These are phyloP conservation scores for Fennellomyces sp. DNA, from an alignment of 371 early-diverging fungal genomes.

Conservation along the genomic window DNA sequence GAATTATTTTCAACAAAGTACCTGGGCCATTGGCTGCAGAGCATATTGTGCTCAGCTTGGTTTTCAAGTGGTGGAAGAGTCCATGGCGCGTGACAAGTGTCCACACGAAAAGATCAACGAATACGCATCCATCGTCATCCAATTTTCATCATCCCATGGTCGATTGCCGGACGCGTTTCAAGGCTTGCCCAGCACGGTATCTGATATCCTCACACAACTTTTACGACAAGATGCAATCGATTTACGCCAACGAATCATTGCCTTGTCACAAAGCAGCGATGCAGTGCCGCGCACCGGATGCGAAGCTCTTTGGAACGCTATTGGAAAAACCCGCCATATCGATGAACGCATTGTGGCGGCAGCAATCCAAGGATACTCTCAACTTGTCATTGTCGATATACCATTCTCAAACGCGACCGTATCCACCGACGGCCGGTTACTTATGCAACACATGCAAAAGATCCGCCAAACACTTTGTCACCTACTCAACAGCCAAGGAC, in stretches of 20 bases:
- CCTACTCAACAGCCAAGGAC: not conserved
- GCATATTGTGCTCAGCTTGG: conserved; percentile 39
- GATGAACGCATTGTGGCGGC: not conserved
- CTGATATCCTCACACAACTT: conserved; percentile 12
- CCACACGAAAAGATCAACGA: conserved; percentile 30
- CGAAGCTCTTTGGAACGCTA: conserved; percentile 3
- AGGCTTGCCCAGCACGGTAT: conserved; percentile 23
- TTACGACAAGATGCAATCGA: not conserved
- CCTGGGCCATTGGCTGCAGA: conserved; percentile 34
- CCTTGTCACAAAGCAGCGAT: not conserved
- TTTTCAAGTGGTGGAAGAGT: conserved; percentile 32
- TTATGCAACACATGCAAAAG: not conserved
- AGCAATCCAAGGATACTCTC: not conserved
- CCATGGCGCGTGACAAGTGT: conserved; percentile 17
- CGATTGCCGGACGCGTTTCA: conserved; percentile 24
- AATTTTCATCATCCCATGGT: conserved; percentile 17
- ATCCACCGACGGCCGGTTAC: not conserved
- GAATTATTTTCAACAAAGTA: conserved; percentile 42
- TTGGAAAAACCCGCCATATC: not conserved
- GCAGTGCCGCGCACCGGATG: not conserved
- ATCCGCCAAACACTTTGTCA: not conserved
- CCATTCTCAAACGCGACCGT: not conserved
- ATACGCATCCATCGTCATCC: conserved; percentile 19
- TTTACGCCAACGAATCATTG: conserved; percentile 4
- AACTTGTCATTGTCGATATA: conserved; percentile 8